Evolutionary conservation across 352 stramenopile species (phyloP).

Genomic region (Pythium brachiatum): DNA sequence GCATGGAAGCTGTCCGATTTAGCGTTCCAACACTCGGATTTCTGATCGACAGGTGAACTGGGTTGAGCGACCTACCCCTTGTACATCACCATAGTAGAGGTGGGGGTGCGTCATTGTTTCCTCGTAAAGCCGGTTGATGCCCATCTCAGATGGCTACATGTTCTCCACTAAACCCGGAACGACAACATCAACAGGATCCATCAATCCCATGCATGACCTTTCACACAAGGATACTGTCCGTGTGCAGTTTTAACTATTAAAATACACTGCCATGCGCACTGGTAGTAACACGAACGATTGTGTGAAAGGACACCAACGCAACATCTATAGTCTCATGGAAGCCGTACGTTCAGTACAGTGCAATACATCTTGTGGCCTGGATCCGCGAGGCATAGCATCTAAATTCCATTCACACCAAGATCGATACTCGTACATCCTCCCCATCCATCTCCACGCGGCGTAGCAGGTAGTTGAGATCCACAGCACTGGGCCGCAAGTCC

Average conservation of each 20-base stretch:
- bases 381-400: no score
- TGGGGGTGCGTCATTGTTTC: not conserved
- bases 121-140: not conserved
- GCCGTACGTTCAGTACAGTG: no score
- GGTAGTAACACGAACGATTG: no score
- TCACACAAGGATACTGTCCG: no score
- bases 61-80: not conserved
- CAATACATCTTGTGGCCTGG: no score
- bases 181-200: not conserved
- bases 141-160: not conserved
- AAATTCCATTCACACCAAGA: not conserved
- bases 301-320: no score
- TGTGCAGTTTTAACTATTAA: no score
- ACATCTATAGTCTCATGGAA: no score
- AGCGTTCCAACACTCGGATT: not conserved
- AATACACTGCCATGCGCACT: no score
- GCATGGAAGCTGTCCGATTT: conserved; percentile 5
- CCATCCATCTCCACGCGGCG: conserved; percentile 6
- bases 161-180: not conserved
- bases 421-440: conserved; percentile 2
- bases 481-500: not conserved
- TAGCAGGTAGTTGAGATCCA: conserved; percentile 10
- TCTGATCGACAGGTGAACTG: not conserved
- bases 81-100: conserved; percentile 2
- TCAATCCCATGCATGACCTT: not conserved